Evolutionary conservation across 1,284 basidiomycete genomes (phyloP), one percentile per base, ranked within the genome.

Genomic region (Sporisorium iseilematis-ciliati): DNA sequence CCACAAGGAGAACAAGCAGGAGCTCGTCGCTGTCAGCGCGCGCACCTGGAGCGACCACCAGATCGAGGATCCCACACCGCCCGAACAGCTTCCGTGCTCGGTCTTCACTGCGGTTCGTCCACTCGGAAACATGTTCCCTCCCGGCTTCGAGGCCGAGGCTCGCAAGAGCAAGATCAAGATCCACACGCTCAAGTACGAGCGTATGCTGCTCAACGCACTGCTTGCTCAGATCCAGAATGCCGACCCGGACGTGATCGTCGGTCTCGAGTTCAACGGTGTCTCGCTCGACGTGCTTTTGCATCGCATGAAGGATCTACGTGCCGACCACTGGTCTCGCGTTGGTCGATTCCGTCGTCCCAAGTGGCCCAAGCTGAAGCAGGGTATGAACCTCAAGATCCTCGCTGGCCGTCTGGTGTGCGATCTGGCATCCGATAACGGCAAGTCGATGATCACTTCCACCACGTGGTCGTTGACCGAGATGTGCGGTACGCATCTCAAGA

Each of bases 401-500:
- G 91, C 91, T 46, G 97, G 97, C 6, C 89, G 97, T 29, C 85
- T 99, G 74, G 87, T 97, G 10, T 95, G 94, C 72, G 97, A 99
- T 85, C 88, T 99, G 51, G 92, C 93, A 3, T 95, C 93, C 79
- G 95, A 98, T 81, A 93, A 93, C 46, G 94, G 93, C 20, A 97
- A 96, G 89, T 94, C 79, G 45, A 85, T 84, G 81, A 20, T 99
- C 93, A 12, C 97, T 92, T 26, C 82, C 25, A 83, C 81, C 43
- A 98, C 96, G 0, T 99, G 97, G 97, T 97, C 95, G 2, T 87
- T 99, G 62, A 95, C 93, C 10, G 97, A 99, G 86, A 98, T 84
- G 83, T 78, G 76, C 86, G 90, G 89, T 71, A 94, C 94, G 0
- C 93, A 97, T 84, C 90, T 99, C 76, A 92, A 92, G 74, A 97